Conservation (phyloP, 495 filamentous ascomycete species). For the Melanomma pulvis-pyrius region DNA sequence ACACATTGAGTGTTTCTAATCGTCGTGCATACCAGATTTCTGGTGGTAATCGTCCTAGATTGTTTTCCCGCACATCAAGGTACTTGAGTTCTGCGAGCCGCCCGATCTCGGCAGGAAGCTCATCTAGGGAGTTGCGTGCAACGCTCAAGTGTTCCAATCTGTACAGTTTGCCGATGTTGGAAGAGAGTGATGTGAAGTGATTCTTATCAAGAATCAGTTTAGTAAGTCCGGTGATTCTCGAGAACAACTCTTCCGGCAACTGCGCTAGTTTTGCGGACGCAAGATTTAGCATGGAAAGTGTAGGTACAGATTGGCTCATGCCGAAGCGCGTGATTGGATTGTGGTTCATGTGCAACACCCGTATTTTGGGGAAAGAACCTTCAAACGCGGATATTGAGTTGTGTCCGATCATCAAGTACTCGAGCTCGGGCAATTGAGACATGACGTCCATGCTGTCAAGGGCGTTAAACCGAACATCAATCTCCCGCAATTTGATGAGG, state of each 20-base stretch:
- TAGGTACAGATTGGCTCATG: constrained; percentile 73
- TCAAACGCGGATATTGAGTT: constrained; percentile 87
- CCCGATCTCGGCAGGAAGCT: constrained; percentile 82
- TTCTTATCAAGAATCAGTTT: constrained; percentile 92
- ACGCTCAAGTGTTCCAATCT: constrained; percentile 91
- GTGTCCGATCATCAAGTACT: constrained; percentile 84
- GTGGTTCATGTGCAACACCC: constrained; percentile 82
- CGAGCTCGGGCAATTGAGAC: constrained; percentile 77
- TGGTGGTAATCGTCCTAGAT: constrained; percentile 80
- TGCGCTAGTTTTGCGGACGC: constrained; percentile 84
- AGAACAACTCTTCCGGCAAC: constrained; percentile 81
- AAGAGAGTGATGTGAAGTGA: constrained; percentile 85
- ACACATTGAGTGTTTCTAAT: constrained; percentile 90
- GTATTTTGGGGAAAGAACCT: constrained; percentile 80
- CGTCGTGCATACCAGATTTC: constrained; percentile 92
- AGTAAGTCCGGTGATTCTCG: constrained; percentile 80
- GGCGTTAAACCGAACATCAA: constrained; percentile 91
- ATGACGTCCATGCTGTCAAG: constrained; percentile 85
- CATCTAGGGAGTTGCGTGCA: constrained; percentile 81
- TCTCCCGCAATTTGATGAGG: constrained; percentile 78
- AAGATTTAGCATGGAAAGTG: constrained; percentile 80
- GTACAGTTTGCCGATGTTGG: constrained; percentile 78
- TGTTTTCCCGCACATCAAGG: constrained; percentile 89
- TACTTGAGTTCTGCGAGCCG: constrained; percentile 79
- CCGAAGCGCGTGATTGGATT: constrained; percentile 94